Evolutionary conservation across 2,329 filamentous ascomycete species (phyloP), one percentile per base, ranked within the genome.

Genomic region (Metarhizium brunneum): DNA sequence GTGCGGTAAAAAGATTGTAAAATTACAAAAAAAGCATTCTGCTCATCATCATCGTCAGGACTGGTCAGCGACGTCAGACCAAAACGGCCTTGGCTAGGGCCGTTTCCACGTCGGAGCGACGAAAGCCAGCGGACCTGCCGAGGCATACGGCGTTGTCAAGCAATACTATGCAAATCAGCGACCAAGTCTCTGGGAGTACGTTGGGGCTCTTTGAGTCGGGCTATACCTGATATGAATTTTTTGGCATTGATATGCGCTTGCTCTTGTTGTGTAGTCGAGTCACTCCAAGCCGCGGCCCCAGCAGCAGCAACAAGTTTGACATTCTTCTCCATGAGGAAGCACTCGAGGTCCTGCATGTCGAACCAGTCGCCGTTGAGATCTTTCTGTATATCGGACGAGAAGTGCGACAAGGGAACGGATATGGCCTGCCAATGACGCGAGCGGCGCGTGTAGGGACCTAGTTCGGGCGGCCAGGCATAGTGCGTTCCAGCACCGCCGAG

Each of bases 401-500:
- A 54, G 14, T 56, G 25, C 1, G 57, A 54, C 25, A 57, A 20
- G 14, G 58, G 54, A 11, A 60, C 55, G 1, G 32, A 35, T n/a
- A 59, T 51, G 14, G 53, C 57, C 25, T 47, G 52, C 48, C 54
- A 48, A 25, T 54, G 32, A n/a, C 50, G 52, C 6, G 16, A 50
- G 7, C 25, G 36, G 13, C 48, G 51, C 14, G 29, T 53, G 42
- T 38, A 54, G 16, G 48, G 54, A 11, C 53, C 53, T 3, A 43
- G 25, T 30, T 54, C 53, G 0, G 53, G 53, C 20, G 53, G 36
- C 54, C 51, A 53, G 14, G 57, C 18, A 42, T 57, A 60, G 48
- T 60, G 59, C 0, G 82, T 85, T 0, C 86, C 86, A 0, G 84
- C 79, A 2, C 84, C 84, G 2, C 86, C 86, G 45, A 89, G 71